These are phyloP conservation scores for Colletotrichum sp. DNA, from an alignment of 2,329 filamentous ascomycete species.

Conservation along the genomic window DNA sequence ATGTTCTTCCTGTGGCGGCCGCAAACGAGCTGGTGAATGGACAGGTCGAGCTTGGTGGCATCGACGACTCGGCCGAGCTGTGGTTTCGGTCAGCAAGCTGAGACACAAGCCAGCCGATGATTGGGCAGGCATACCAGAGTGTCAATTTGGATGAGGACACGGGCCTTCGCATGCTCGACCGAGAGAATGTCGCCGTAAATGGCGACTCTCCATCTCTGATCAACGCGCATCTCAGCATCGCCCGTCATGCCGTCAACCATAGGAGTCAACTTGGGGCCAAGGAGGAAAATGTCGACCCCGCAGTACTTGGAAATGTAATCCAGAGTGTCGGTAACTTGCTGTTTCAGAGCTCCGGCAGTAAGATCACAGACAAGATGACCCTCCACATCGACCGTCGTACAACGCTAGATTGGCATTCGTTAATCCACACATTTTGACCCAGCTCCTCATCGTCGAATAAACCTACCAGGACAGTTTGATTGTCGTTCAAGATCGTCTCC, in stretches of 20 bases:
- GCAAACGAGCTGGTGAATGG: slow-evolving; percentile 89
- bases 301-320: slow-evolving; percentile 88
- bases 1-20: slow-evolving; percentile 96
- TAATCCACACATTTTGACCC: slow-evolving; percentile 24
- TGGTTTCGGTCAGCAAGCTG: slow-evolving; percentile 11
- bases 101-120: background rate
- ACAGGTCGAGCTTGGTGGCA: slow-evolving; percentile 80
- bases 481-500: slow-evolving; percentile 88
- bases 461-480: slow-evolving; percentile 88
- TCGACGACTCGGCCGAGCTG: slow-evolving; percentile 79
- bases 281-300: slow-evolving; percentile 94
- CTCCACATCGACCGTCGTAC: slow-evolving; percentile 92
- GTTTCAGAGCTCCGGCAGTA: slow-evolving; percentile 66
- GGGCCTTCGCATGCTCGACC: slow-evolving; percentile 94
- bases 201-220: slow-evolving; percentile 88
- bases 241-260: slow-evolving; percentile 78
- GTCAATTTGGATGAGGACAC: slow-evolving; percentile 96
- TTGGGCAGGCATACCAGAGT: slow-evolving; percentile 67
- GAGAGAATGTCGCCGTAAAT: slow-evolving; percentile 97
- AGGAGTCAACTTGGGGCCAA: slow-evolving; percentile 86
- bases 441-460: background rate
- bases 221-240: slow-evolving; percentile 81
- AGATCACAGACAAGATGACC: slow-evolving; percentile 86
- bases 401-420: slow-evolving; percentile 68
- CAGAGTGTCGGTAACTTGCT: slow-evolving; percentile 80